These are phyloP conservation scores for Hypoxylon sp. DNA, from an alignment of 2,329 filamentous ascomycete species.

Conservation along the genomic window DNA sequence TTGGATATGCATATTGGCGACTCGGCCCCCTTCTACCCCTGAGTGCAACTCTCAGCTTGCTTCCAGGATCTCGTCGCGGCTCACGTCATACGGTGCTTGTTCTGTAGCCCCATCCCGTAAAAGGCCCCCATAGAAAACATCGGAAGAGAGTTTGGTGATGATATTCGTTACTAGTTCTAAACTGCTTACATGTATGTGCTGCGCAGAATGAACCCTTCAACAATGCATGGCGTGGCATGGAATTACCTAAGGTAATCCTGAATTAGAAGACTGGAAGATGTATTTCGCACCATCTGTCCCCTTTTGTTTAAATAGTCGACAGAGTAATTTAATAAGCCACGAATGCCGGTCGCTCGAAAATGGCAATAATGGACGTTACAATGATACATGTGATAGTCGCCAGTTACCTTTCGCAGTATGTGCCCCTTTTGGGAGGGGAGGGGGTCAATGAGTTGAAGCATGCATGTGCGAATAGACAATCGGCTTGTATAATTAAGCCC, in stretches of 20 bases:
- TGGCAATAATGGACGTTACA: neutral
- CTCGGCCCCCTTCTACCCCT: neutral
- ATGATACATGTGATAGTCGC: neutral
- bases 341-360: neutral
- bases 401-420: constrained; percentile 1
- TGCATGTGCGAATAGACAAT: neutral
- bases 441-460: neutral
- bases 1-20: neutral
- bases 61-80: constrained; percentile 3
- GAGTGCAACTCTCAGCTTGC: constrained; percentile 9
- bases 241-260: constrained; percentile 1
- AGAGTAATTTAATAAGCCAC: neutral
- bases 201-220: constrained; percentile 16
- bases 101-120: neutral
- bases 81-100: constrained; percentile 20
- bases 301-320: constrained; percentile 1
- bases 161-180: constrained; percentile 11
- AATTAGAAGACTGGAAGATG: constrained; percentile 1
- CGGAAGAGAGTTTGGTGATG: neutral
- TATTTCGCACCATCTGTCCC: constrained; percentile 23
- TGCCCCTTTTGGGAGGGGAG: neutral
- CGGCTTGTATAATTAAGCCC: neutral
- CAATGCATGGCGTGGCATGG: neutral
- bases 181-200: constrained; percentile 5
- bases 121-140: neutral